Percentiles rank a stretch among this genome's conserved stretches.
phyloP scores from a whole-genome alignment of 768 basidiomycete genomes.

The Calocera viscosa region DNA sequence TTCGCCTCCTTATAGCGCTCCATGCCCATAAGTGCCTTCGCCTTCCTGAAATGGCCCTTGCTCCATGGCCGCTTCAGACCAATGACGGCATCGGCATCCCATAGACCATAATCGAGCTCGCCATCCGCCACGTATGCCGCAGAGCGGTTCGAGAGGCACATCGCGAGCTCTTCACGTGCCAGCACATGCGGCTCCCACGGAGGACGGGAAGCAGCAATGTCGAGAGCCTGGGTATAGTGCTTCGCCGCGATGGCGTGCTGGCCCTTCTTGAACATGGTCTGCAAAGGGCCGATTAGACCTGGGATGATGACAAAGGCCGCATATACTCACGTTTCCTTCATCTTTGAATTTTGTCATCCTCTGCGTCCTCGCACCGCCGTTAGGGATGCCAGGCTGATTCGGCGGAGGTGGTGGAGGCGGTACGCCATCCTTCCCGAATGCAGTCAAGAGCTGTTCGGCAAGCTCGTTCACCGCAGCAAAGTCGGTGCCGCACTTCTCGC shows the following conservation, averaged over 20 bases:
- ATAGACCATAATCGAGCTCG: slow-evolving; percentile 63
- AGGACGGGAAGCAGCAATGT: slow-evolving; percentile 64
- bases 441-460: slow-evolving; percentile 50
- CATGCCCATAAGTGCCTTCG: slow-evolving; percentile 73
- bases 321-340: slow-evolving; percentile 73
- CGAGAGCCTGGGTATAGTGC: slow-evolving; percentile 66
- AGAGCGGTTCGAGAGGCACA: slow-evolving; percentile 81
- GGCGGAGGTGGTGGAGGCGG: slow-evolving; percentile 56
- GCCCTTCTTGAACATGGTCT: slow-evolving; percentile 70
- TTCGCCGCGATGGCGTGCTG: slow-evolving; percentile 58
- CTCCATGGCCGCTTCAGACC: slow-evolving; percentile 75
- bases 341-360: slow-evolving; percentile 73
- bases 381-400: slow-evolving; percentile 50
- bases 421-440: slow-evolving; percentile 54
- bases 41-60: slow-evolving; percentile 92
- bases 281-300: slow-evolving; percentile 10
- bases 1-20: slow-evolving; percentile 57
- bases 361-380: slow-evolving; percentile 37
- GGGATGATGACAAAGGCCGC: neutral
- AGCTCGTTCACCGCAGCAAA: slow-evolving; percentile 66
- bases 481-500: slow-evolving; percentile 59
- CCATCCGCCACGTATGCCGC: slow-evolving; percentile 69
- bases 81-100: slow-evolving; percentile 86
- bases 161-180: slow-evolving; percentile 81
- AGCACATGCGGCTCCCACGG: slow-evolving; percentile 78